A percentile compares a stretch with the other conserved stretches of the same genome.
Conservation (phyloP, 495 filamentous ascomycete genomes). For the Thermothielavioides terrestris region DNA sequence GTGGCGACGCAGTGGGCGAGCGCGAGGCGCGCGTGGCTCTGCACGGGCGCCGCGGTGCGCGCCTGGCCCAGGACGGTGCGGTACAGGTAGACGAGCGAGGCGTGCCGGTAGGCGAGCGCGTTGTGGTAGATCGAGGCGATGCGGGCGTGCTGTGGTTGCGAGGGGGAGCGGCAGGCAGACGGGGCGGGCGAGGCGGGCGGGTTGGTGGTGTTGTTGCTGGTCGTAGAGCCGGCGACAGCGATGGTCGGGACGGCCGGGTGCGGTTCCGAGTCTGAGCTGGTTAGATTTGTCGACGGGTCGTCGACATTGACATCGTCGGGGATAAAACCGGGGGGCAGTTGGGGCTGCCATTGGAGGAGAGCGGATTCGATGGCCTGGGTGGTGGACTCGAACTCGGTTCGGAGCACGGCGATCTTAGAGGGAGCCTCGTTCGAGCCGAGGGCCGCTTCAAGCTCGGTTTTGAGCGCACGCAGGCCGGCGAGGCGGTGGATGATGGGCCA, state of each 20-base stretch:
- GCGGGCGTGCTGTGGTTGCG: slow-evolving; percentile 17
- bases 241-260: background rate
- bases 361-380: slow-evolving; percentile 49
- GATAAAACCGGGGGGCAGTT: slow-evolving; percentile 25
- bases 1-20: slow-evolving; percentile 46
- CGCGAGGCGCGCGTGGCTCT: slow-evolving; percentile 41
- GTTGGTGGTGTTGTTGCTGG: background rate
- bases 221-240: background rate
- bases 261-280: background rate
- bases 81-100: slow-evolving; percentile 53
- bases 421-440: slow-evolving; percentile 26
- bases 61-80: slow-evolving; percentile 42
- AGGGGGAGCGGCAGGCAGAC: background rate
- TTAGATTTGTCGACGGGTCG: no score
- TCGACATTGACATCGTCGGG: slow-evolving; percentile 10
- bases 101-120: slow-evolving; percentile 53
- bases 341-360: slow-evolving; percentile 46
- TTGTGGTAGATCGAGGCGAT: slow-evolving; percentile 49
- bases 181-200: slow-evolving; percentile 2
- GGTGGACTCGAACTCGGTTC: slow-evolving; percentile 47
- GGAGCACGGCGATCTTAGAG: slow-evolving; percentile 44
- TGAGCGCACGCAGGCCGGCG: slow-evolving; percentile 45
- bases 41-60: slow-evolving; percentile 38
- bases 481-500: slow-evolving; percentile 58
- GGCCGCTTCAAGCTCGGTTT: slow-evolving; percentile 41